Percentiles rank a stretch among this genome's conserved stretches.
These are phyloP conservation scores for Botrytis sinoallii DNA, from an alignment of 2,329 filamentous ascomycete species.

Conservation along the genomic window DNA sequence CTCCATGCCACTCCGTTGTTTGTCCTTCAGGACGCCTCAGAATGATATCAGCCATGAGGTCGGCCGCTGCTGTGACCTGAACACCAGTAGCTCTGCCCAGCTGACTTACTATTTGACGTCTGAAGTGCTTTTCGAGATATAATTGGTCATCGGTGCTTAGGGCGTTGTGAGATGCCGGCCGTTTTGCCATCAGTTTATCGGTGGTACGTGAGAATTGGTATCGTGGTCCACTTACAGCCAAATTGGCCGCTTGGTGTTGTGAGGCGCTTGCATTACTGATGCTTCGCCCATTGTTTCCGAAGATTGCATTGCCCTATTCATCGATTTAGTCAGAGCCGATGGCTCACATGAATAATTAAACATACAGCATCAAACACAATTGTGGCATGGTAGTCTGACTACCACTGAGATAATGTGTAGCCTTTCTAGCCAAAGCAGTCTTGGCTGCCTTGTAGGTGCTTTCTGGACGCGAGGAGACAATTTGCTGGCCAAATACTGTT, in stretches of 20 bases:
- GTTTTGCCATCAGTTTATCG: background rate
- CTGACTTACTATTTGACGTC: background rate
- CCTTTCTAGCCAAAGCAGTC: background rate
- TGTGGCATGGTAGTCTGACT: background rate
- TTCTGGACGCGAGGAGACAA: background rate
- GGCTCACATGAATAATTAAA: background rate
- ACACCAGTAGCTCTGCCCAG: background rate
- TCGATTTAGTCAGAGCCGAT: background rate
- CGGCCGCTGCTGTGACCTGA: background rate
- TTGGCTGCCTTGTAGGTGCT: background rate
- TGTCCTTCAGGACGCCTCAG: background rate
- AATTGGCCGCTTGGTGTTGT: background rate
- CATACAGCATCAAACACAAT: background rate
- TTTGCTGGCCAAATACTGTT: background rate
- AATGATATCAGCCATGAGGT: background rate
- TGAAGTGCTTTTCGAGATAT: background rate
- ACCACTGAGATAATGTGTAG: background rate
- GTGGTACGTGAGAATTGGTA: background rate
- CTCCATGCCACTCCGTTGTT: background rate
- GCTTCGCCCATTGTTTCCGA: no score
- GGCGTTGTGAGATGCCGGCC: background rate
- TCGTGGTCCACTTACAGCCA: background rate
- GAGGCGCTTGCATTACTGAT: background rate
- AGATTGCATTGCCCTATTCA: background rate
- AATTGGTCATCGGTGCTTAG: background rate